Evolutionary conservation across 202 grass and related monocot species (phyloP).

Genomic region (Musa balbisiana): DNA sequence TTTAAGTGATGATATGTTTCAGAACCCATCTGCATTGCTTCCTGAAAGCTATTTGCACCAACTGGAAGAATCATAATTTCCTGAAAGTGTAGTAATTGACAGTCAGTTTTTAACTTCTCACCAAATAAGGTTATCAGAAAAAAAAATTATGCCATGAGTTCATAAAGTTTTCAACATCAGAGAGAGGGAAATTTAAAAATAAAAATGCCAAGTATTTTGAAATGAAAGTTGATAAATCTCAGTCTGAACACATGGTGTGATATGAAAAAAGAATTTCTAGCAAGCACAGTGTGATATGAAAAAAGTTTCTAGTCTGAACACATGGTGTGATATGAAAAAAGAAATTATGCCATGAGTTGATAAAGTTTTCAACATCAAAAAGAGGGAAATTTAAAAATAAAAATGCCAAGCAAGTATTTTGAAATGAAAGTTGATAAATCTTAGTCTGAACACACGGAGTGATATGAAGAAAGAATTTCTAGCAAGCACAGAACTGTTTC

Average conservation of each 20-base stretch:
- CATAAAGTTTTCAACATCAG: background rate
- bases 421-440: background rate
- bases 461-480: background rate
- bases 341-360: background rate
- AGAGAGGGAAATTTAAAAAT: background rate
- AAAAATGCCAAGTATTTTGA: background rate
- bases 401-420: background rate
- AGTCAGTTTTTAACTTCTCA: constrained; percentile 25
- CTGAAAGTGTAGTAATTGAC: constrained; percentile 34
- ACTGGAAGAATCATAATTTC: constrained; percentile 97
- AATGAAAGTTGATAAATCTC: background rate
- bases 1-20: constrained; percentile 96
- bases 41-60: constrained; percentile 74
- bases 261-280: background rate
- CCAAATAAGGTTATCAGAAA: no score
- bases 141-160: background rate
- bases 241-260: background rate
- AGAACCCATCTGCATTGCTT: constrained; percentile 93
- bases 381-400: background rate
- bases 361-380: background rate
- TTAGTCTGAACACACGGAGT: background rate
- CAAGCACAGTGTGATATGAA: background rate
- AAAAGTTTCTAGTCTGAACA: background rate
- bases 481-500: background rate
- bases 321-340: background rate